phyloP scores from a whole-genome alignment of 2,329 filamentous ascomycete genomes.

The Chrysoporthe deuterocubensis region DNA sequence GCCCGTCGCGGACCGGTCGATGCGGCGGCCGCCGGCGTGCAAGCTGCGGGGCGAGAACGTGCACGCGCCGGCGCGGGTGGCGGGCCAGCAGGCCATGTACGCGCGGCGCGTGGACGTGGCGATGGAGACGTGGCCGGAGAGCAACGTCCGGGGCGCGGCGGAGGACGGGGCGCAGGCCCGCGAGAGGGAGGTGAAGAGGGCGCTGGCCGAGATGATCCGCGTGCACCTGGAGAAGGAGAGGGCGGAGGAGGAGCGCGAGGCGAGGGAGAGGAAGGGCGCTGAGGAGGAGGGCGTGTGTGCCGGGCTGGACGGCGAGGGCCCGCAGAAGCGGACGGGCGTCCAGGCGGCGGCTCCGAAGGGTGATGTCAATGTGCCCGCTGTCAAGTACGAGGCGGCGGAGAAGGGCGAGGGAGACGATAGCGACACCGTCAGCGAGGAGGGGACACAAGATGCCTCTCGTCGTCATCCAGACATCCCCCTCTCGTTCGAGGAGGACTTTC shows the following conservation, averaged over 20 bases:
- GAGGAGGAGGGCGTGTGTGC: neutral
- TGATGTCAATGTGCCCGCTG: neutral
- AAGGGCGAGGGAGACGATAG: neutral
- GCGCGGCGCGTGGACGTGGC: neutral
- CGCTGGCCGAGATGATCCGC: neutral
- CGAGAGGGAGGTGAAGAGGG: neutral
- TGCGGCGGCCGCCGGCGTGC: neutral
- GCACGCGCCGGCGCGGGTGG: neutral
- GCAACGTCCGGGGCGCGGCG: slow-evolving; percentile 7
- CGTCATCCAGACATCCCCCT: no score
- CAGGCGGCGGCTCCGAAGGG: neutral
- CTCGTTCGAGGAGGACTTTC: neutral
- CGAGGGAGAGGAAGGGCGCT: neutral
- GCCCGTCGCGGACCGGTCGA: neutral
- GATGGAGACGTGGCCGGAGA: neutral
- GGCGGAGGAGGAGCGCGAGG: slow-evolving; percentile 7
- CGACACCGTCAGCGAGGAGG: neutral
- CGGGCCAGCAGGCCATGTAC: slow-evolving; percentile 2
- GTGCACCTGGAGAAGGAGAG: neutral
- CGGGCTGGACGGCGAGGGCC: neutral
- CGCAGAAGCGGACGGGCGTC: neutral
- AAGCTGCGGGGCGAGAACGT: neutral
- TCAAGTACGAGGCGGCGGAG: neutral
- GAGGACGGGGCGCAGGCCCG: neutral
- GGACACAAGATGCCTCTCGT: neutral